Base-by-base conservation (phyloP, 2,329 filamentous ascomycete species). In the Graphilbum ipis-grandicollis region DNA sequence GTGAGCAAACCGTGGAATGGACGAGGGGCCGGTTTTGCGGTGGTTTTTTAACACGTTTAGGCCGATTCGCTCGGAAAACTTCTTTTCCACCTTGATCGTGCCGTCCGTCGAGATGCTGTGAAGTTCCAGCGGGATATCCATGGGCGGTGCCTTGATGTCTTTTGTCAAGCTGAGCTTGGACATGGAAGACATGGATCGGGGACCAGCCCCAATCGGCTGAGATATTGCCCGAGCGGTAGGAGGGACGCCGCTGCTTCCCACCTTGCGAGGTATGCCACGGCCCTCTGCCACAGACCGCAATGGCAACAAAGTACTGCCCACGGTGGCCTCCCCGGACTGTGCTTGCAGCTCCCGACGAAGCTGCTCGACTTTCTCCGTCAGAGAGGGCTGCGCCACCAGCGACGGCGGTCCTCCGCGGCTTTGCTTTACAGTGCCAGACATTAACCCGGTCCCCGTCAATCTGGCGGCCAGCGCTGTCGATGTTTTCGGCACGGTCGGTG, bases 1-100 rank as follows among this genome's bases (percentile, higher is more conserved):
- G 35, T 79, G 75, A 21, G 93, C 73, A 19, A 90, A 90, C 23
- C 90, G 75, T 21, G 86, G 86, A 41, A 98, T 96, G 31, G 88
- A 68, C 1, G 90, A 96, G n/a, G 64, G 57, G 3, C 61, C 62
- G 2, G 55, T 52, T 48, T 75, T 76, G 19, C 66, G 57, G 40
- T 63, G 56, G 17, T 56, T 56, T 50, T 85, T 88, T 39, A 82
- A 57, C 4, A 71, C 63, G 21, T 64, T 65, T 2, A 88, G 56
- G 1, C 75, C 75, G 12, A 85, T 59, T 38, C 78, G 73, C 45
- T 84, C 84, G 13, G 73, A 73, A 39, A 93, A 62, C 48, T 82
- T 84, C 56, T 82, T 88, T 43, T 93, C 82, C 9, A 40, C 22
- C 37, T 43, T 46, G 33, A 22, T 33, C 5, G 31, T 21, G 12